These are phyloP conservation scores for Cordyceps farinosa DNA, from an alignment of 2,329 filamentous ascomycete genomes.

Conservation along the genomic window DNA sequence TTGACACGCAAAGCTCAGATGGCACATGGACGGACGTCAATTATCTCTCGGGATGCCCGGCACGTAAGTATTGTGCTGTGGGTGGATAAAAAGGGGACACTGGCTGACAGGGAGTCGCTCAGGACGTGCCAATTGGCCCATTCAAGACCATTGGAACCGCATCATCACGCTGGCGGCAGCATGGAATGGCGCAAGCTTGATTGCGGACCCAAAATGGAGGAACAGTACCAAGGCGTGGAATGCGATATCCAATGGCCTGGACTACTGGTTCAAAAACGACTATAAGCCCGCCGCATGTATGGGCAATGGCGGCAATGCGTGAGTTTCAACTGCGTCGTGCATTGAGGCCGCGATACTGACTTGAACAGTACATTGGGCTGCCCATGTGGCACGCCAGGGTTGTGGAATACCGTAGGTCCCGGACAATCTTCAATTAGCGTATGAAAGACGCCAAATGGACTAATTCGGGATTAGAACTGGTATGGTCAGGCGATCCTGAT, in stretches of 20 bases:
- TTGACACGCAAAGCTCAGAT: conserved; percentile 22
- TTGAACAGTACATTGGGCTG: conserved; percentile 13
- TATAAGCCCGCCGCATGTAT: conserved; percentile 23
- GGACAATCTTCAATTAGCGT: not conserved
- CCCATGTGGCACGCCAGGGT: conserved; percentile 22
- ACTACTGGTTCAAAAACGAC: conserved; percentile 26
- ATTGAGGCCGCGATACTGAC: not conserved
- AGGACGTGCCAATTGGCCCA: conserved; percentile 26
- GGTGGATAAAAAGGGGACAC: not conserved
- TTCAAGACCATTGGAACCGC: conserved; percentile 26
- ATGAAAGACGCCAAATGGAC: not conserved
- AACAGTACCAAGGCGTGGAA: conserved; percentile 18
- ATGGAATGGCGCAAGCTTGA: conserved; percentile 24
- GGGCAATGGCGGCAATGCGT: conserved; percentile 22
- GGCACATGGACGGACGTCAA: conserved; percentile 26
- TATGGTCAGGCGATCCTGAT: conserved; percentile 25
- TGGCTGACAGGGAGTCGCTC: not conserved
- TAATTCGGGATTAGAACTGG: conserved; percentile 22
- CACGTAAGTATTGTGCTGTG: conserved; percentile 18
- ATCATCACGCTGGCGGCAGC: conserved; percentile 23
- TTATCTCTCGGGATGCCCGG: conserved; percentile 24
- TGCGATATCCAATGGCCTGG: conserved; percentile 22
- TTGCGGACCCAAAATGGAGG: conserved; percentile 18
- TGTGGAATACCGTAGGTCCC: conserved; percentile 23
- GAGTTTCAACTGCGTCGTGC: not conserved